Base-by-base conservation (phyloP, 441 rosid genomes). In the Kokia cookei region DNA sequence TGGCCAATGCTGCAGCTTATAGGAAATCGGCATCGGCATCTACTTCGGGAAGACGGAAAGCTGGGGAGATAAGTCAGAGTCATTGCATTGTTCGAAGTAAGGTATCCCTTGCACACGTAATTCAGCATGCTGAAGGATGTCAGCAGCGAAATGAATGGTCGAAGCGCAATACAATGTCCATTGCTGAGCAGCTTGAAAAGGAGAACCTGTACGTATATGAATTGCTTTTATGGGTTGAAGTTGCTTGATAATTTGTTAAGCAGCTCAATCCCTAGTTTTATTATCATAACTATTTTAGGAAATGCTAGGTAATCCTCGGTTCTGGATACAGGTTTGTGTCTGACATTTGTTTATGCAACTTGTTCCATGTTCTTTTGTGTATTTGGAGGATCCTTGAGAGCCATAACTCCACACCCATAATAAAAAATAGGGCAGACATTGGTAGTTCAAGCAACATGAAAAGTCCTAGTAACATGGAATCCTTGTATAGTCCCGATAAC, bases 161-260 rank as follows among this genome's bases (percentile, higher is more conserved):
- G 72, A 92, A 82, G 79, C 92, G 86, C 47, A 96, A 88, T 82
- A 97, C 98, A 3, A 89, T 96, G 78, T 96, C 98, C 40, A 92
- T 96, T 3, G 98, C 98, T 4, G 99, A 94, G 85, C 94, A 89
- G 86, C 98, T 96, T 59, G 98, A 96, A 83, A 94, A 94, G 85
- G 99, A 96, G 76, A 96, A 96, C 76, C 86, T 96, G 99, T 96
- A 84, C 51, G 96, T 26, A 29, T 85, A 76, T 73, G 62, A 73
- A 13, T 58, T 14, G 42, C 51, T 48, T 13, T 35, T 19, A 22
- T 58, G 35, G 11, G 59, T 47, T 26, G 71, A 11, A 47, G 37
- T 26, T 42, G 69, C 57, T 47, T 37, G 40, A 37, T 37, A 37
- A 37, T 37, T 6, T 37, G 8, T 37, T 37, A 37, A 37, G 40